Evolutionary conservation across 768 basidiomycete genomes (phyloP), one percentile per base, ranked within the genome.

Genomic region (Calocybe cyanea): DNA sequence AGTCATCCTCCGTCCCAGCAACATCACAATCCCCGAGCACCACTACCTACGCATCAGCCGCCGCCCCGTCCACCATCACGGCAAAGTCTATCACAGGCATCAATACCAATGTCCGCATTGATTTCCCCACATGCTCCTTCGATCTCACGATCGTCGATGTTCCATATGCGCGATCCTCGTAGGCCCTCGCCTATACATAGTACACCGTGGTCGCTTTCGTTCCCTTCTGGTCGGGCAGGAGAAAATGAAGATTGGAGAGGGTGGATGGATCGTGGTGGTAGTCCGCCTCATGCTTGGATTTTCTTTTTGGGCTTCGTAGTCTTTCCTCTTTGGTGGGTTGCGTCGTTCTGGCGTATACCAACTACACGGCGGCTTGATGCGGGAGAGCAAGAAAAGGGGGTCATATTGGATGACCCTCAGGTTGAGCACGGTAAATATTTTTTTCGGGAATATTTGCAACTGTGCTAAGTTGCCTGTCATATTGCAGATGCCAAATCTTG

Each of bases 91-190:
- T 85, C 86, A 2, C 80, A 83, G 58, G 69, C 73, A 10, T 89
- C 87, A n/a, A 84, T 91, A 17, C 87, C 87, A 2, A 77, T 91
- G 45, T 84, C 83, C 32, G 87, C 87, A 2, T 68, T 88, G 51
- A 74, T 91, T 34, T 81, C 85, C 2, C 87, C 87, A 0, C 86
- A 85, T 56, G 86, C 84, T 19, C 87, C 86, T 4, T 89, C 87
- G 7, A 56, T 91, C 31, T 65, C 71, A 30, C 72, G 67, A 36
- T 80, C 80, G 10, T 63, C 75, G 21, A 73, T 70, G 14, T 90
- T 81, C 54, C 85, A 89, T 57, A 90, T 90, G 87, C 80, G 84
- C 25, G 87, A 90, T 62, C 87, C 86, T 0, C 76, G 80, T 15
- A 83, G 71, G 53, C 85, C 85, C 4, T 73, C 77, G 0, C 78